Evolutionary conservation across 331 rosid genomes (phyloP), one percentile per base, ranked within the genome.

Genomic region (Rhamnella rubrinervis): DNA sequence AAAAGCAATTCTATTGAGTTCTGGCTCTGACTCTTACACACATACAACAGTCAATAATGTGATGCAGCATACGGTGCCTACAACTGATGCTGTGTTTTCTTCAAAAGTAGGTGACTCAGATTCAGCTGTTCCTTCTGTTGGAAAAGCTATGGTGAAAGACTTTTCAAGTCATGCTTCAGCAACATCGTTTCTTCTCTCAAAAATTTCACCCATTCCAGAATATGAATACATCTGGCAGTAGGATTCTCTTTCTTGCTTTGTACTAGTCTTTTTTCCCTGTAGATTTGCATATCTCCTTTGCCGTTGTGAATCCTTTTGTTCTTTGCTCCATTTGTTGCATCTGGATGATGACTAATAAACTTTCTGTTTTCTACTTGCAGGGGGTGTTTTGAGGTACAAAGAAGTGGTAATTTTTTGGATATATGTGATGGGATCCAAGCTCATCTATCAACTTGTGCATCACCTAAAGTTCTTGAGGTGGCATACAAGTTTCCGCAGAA

Each of bases 221-320:
- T 87, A 88, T 77, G 88, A 88, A 75, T 81, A 68, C 80, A 80
- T 80, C 55, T 93, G 98, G 98, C 91, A 84, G 97, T 93, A 90
- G 71, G 95, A 71, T 69, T 74, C 83, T 71, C 75, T 61, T 74
- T 62, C 60, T 61, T 58, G 59, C 59, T 55, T 65, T 47, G 64
- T 51, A n/a, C 53, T 72, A 14, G 46, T 58, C 19, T 20, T 20
- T n/a, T 37, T 70, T 18, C 9, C 60, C 31, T 66, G 28, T 44
- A 40, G 68, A 39, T 38, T 59, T 71, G 21, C 26, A n/a, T 68
- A 14, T 51, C 52, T 17, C 56, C 6, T 11, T 14, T 15, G 23
- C 63, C 20, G 39, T 51, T 37, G 47, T 58, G 23, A 47, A 60
- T 25, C 70, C 20, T 28, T 61, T 79, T 63, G 26, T 49, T 31